These are phyloP conservation scores for Inosperma sp. DNA, from an alignment of 768 basidiomycete species.

Conservation along the genomic window DNA sequence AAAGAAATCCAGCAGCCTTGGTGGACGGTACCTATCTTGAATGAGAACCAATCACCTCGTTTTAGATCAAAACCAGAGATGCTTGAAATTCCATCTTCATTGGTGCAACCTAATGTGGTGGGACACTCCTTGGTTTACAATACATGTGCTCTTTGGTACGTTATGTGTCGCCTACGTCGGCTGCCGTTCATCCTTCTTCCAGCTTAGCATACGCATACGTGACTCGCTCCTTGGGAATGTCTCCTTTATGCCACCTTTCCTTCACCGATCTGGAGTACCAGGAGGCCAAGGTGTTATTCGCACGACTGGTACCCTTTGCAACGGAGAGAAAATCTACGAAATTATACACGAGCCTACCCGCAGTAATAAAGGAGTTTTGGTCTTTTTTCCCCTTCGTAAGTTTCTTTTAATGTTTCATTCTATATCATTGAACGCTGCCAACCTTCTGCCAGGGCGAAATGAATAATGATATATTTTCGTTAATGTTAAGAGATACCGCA, in stretches of 20 bases:
- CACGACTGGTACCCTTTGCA: slow-evolving; percentile 60
- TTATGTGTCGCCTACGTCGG: slow-evolving; percentile 9
- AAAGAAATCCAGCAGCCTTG: slow-evolving; percentile 55
- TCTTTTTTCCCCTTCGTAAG: slow-evolving; percentile 58
- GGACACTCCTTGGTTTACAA: slow-evolving; percentile 60
- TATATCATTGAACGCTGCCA: slow-evolving; percentile 4
- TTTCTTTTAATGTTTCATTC: slow-evolving; percentile 9
- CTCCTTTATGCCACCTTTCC: slow-evolving; percentile 46
- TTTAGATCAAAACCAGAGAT: slow-evolving; percentile 40
- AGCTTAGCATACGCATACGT: slow-evolving; percentile 69
- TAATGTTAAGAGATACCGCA: slow-evolving; percentile 55
- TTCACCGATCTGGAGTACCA: slow-evolving; percentile 39
- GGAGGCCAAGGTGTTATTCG: slow-evolving; percentile 46
- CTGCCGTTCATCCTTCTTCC: slow-evolving; percentile 6
- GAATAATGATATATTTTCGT: slow-evolving; percentile 40
- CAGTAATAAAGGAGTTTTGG: slow-evolving; percentile 59
- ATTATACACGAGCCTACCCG: slow-evolving; percentile 46
- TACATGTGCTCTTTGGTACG: slow-evolving; percentile 62
- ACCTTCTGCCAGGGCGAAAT: slow-evolving; percentile 38
- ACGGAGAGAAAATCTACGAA: slow-evolving; percentile 53
- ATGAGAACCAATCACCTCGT: slow-evolving; percentile 8
- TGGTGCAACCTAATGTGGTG: slow-evolving; percentile 36
- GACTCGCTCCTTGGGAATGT: slow-evolving; percentile 57
- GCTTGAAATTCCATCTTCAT: slow-evolving; percentile 43
- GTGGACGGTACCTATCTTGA: slow-evolving; percentile 50